Conservation (phyloP, 2,329 filamentous ascomycete species). For the Colletotrichum agaves region DNA sequence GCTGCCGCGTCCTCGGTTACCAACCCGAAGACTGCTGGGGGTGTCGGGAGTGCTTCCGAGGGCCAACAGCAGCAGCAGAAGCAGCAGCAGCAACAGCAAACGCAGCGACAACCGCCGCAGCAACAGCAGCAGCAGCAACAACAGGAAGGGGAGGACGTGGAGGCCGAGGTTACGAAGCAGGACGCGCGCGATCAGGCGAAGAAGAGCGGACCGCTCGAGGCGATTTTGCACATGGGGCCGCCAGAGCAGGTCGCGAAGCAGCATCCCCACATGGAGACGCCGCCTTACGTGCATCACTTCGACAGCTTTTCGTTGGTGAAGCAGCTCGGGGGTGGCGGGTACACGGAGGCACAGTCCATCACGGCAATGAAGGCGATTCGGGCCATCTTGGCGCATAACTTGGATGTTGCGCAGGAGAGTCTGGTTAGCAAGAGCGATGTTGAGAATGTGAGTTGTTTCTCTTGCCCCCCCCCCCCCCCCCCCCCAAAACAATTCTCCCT, state of each 20-base stretch:
- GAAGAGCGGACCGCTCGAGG: slow-evolving; percentile 61
- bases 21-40: not conserved
- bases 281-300: slow-evolving; percentile 94
- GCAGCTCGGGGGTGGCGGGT: slow-evolving; percentile 77
- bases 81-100: slow-evolving; percentile 37
- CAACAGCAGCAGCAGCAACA: not conserved
- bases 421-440: slow-evolving; percentile 92
- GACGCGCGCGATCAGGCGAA: slow-evolving; percentile 50
- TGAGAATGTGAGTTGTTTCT: slow-evolving; percentile 74
- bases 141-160: not conserved
- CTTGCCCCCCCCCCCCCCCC: too few relatives aligned
- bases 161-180: slow-evolving; percentile 42
- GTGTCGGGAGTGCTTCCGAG: not conserved
- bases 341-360: slow-evolving; percentile 78
- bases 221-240: slow-evolving; percentile 59
- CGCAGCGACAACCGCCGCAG: not conserved
- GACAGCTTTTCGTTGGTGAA: slow-evolving; percentile 92
- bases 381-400: slow-evolving; percentile 78
- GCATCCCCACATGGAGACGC: slow-evolving; percentile 75
- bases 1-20: not conserved
- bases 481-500: too few relatives aligned
- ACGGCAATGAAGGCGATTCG: slow-evolving; percentile 94
- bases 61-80: not conserved
- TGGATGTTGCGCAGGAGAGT: slow-evolving; percentile 81
- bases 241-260: slow-evolving; percentile 55